Evolutionary conservation across 495 filamentous ascomycete species (phyloP), one percentile per base, ranked within the genome.

Genomic region (Trichoderma gamsii): DNA sequence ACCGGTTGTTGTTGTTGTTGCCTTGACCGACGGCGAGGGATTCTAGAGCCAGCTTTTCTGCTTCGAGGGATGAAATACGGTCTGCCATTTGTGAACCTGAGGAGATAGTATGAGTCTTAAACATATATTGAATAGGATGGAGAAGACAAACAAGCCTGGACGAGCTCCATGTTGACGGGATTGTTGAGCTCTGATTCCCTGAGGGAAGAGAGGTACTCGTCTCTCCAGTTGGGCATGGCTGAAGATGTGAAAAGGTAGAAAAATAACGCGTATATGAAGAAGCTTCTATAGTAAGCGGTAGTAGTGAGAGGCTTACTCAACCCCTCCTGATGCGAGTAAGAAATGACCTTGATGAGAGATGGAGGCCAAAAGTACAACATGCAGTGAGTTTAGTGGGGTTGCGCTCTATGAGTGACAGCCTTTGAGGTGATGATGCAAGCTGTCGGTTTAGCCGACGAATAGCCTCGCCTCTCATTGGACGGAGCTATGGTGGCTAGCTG

Each of bases 51-150:
- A 74, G 78, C 64, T 83, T 83, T 70, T 84, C 80, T 65, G 81
- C 79, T 75, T 88, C 80, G 66, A 88, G 79, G 23, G 77, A 75
- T 32, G 87, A 78, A 64, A 89, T 81, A 61, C 88, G 86, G 77
- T 91, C 89, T 65, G 86, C 86, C 27, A 94, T 85, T 65, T 83
- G 82, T 44, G 88, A 87, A 80, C 88, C 91, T 92, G 70, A 52
- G 69, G 3, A 66, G 44, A 32, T 18, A 51, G 43, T 64, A 71
- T 73, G 64, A 76, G 74, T 67, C 63, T 29, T 29, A n/a, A n/a
- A n/a, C n/a, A n/a, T n/a, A n/a, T n/a, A n/a, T n/a, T n/a, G n/a
- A n/a, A n/a, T n/a, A n/a, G n/a, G n/a, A n/a, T n/a, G n/a, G n/a
- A n/a, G n/a, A 46, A 64, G 49, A 74, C 81, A 70, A 32, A 83